Conservation (phyloP, 75 land plant genomes). For the Chamaecyparis obtusa region DNA sequence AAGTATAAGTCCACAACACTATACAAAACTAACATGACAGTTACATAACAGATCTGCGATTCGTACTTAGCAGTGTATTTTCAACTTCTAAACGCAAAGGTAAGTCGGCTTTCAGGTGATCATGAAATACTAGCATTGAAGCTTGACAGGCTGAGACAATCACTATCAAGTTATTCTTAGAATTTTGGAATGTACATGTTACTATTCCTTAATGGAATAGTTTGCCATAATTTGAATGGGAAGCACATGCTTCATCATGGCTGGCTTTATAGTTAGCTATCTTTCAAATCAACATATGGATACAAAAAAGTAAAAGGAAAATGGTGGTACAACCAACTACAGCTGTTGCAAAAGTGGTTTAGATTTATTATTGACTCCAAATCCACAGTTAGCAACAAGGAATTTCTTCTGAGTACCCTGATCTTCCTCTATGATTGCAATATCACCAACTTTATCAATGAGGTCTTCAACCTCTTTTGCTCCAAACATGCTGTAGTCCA, state of each 20-base stretch:
- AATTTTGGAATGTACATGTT: neutral
- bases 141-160: neutral
- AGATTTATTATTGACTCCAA: neutral
- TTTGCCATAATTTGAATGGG: neutral
- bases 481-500: constrained; percentile 56
- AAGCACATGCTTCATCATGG: neutral
- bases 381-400: constrained; percentile 29
- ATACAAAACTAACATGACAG: neutral
- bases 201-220: neutral
- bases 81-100: neutral
- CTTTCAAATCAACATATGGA: neutral
- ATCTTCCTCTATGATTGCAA: constrained; percentile 56
- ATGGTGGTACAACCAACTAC: neutral
- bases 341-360: neutral
- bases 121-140: neutral
- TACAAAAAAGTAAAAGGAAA: neutral
- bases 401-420: constrained; percentile 37
- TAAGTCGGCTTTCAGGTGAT: neutral
- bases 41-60: neutral
- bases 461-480: constrained; percentile 59
- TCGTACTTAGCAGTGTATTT: neutral
- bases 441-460: constrained; percentile 68
- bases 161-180: neutral
- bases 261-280: neutral
- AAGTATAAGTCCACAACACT: neutral